Base-by-base conservation (phyloP, 2,329 filamentous ascomycete species). In the Trichoderma asperellum region DNA sequence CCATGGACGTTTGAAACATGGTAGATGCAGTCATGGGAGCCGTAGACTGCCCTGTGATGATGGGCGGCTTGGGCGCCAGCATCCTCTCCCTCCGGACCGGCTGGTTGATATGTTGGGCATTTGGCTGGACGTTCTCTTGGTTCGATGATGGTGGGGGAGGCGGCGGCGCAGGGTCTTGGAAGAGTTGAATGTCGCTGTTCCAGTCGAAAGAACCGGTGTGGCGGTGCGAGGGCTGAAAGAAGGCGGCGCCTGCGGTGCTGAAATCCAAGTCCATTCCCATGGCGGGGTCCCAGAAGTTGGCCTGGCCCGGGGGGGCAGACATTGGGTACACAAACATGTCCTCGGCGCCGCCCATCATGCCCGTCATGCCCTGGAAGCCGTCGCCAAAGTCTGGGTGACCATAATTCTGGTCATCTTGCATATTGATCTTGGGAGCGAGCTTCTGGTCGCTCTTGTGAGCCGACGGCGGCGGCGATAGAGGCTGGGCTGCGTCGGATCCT, bases 241-340 rank as follows among this genome's bases (percentile, higher is more conserved):
- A 77, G 65, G 81, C 80, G 24, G 79, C 75, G 24, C 79, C 80
- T 24, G 83, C 78, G 21, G 80, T 77, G 58, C 80, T 78, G 29
- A 89, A 89, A 73, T 89, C 87, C 65, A 90, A 78, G 68, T 89
- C 87, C 85, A 90, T 88, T 29, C 80, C 83, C 83, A 89, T 85
- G 40, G 79, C 74, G 63, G 83, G 80, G 70, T 88, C 86, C 88
- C 88, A 90, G 71, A 89, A 89, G 47, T 83, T 86, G 2, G 81
- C 77, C 1, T 85, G 81, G 4, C 82, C 82, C 37, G 83, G 83
- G 24, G 87, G 84, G 2, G 86, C 86, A n/a, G 88, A 87, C 77
- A 90, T 81, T 34, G 88, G 86, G 74, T 88, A 89, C 32, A 81
- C 82, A 75, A 89, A 89, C 77, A 90, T 81, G 73, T 89, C 87